These are phyloP conservation scores for Thermoascus crustaceus DNA, from an alignment of 2,329 filamentous ascomycete species.

Conservation along the genomic window DNA sequence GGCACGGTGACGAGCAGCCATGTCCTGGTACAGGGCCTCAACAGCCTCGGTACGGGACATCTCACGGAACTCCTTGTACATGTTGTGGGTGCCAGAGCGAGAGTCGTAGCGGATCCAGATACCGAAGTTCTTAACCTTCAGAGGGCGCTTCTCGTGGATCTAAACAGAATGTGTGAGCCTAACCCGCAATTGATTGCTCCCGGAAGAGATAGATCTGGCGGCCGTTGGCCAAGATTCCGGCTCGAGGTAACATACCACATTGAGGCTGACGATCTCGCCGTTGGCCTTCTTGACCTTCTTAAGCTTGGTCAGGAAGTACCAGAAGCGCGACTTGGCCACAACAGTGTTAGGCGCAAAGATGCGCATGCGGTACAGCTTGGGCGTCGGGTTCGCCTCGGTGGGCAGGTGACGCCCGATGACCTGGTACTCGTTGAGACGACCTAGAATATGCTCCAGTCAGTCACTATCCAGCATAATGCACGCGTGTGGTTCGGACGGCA, in stretches of 20 bases:
- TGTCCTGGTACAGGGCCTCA: constrained; percentile 97
- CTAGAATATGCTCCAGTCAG: constrained; percentile 47
- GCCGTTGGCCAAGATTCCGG: constrained; percentile 5
- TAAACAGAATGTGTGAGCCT: constrained; percentile 31
- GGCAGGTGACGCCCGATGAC: constrained; percentile 99
- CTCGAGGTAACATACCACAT: constrained; percentile 61
- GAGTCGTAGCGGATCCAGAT: constrained; percentile 99
- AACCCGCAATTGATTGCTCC: no score
- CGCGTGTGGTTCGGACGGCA: constrained; percentile 6
- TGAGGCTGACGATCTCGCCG: constrained; percentile 96
- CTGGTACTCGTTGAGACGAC: constrained; percentile 99
- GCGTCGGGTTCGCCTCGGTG: constrained; percentile 91
- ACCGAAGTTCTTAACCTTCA: constrained; percentile 99
- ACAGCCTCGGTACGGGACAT: constrained; percentile 93
- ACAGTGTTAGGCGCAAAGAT: constrained; percentile 98
- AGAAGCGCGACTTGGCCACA: constrained; percentile 99
- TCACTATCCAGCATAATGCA: constrained; percentile 12
- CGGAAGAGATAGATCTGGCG: constrained; percentile 4
- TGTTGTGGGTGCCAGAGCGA: constrained; percentile 99
- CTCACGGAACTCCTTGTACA: constrained; percentile 99
- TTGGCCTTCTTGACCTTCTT: constrained; percentile 99
- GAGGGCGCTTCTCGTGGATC: constrained; percentile 98
- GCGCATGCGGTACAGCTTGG: constrained; percentile 99
- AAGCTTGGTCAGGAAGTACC: constrained; percentile 99
- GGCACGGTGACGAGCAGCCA: constrained; percentile 96